A percentile compares a stretch with the other conserved stretches of the same genome.
phyloP scores from a whole-genome alignment of 192 early-diverging fungal species.

The Coemansia sp. region DNA sequence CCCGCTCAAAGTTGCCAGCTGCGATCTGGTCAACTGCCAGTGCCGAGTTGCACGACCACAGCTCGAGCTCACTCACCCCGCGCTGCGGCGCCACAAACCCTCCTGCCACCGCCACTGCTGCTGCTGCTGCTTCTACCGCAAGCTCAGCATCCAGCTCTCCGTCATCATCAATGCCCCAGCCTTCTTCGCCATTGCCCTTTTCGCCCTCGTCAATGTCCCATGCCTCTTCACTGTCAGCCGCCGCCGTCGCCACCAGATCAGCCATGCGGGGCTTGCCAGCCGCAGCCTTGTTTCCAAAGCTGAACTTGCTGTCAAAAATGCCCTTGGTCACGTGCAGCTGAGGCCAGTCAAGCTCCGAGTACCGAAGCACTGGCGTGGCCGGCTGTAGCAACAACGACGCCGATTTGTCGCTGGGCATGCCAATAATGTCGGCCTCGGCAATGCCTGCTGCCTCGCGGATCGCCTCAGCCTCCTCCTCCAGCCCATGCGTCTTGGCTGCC shows the following conservation, averaged over 20 bases:
- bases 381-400: conserved; percentile 65
- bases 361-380: conserved; percentile 67
- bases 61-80: conserved; percentile 66
- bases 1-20: conserved; percentile 91
- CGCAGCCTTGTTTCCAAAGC: conserved; percentile 50
- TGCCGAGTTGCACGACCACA: conserved; percentile 82
- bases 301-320: conserved; percentile 79
- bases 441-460: conserved; percentile 76
- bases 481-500: conserved; percentile 85
- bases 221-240: conserved; percentile 56
- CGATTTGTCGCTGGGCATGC: conserved; percentile 28
- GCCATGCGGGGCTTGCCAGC: conserved; percentile 51
- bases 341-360: conserved; percentile 90
- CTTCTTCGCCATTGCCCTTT: conserved; percentile 57
- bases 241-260: conserved; percentile 59
- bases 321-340: conserved; percentile 76
- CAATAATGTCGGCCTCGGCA: conserved; percentile 56
- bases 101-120: conserved; percentile 23
- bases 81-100: conserved; percentile 70
- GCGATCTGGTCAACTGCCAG: conserved; percentile 92
- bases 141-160: conserved; percentile 69
- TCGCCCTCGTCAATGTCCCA: conserved; percentile 75
- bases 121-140: conserved; percentile 53
- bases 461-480: conserved; percentile 77
- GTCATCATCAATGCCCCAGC: conserved; percentile 86